A percentile compares a stretch with the other conserved stretches of the same genome.
These are phyloP conservation scores for Phytophthora pistaciae DNA, from an alignment of 352 stramenopile species.

Conservation along the genomic window DNA sequence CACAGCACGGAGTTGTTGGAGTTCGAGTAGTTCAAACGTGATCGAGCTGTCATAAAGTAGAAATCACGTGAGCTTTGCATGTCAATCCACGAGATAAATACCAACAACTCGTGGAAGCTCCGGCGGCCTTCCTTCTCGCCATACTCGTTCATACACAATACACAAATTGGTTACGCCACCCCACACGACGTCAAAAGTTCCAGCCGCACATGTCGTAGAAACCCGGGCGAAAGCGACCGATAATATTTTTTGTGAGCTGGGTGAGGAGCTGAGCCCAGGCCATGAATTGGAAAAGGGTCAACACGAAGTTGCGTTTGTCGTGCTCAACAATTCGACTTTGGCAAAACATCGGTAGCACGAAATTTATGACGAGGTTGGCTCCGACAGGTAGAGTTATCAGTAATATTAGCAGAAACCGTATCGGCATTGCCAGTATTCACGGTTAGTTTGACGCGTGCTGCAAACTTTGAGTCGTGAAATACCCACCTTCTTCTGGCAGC, in stretches of 20 bases:
- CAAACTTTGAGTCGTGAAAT: neutral
- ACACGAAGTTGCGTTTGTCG: constrained; percentile 72
- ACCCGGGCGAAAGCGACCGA: constrained; percentile 70
- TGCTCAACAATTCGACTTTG: constrained; percentile 54
- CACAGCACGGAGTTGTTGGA: constrained; percentile 42
- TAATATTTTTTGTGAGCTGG: constrained; percentile 75
- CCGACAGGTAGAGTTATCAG: constrained; percentile 43
- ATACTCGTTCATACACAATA: constrained; percentile 34
- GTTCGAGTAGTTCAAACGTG: constrained; percentile 55
- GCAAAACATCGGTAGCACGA: constrained; percentile 49
- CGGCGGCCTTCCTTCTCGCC: constrained; percentile 70
- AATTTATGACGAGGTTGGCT: constrained; percentile 63
- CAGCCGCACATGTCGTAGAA: constrained; percentile 82
- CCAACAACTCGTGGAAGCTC: constrained; percentile 50
- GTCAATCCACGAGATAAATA: too few relatives aligned
- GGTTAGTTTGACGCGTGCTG: neutral
- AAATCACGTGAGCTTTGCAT: neutral
- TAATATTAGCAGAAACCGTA: constrained; percentile 40
- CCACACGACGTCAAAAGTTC: constrained; percentile 60
- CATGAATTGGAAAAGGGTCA: constrained; percentile 56
- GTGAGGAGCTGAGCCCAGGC: constrained; percentile 54
- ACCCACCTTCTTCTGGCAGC: constrained; percentile 8
- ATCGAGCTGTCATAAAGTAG: constrained; percentile 35
- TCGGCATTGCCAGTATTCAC: constrained; percentile 38
- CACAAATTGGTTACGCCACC: constrained; percentile 72